Base-by-base conservation (phyloP, 805 yeast genomes). In the Starmerella apis region DNA sequence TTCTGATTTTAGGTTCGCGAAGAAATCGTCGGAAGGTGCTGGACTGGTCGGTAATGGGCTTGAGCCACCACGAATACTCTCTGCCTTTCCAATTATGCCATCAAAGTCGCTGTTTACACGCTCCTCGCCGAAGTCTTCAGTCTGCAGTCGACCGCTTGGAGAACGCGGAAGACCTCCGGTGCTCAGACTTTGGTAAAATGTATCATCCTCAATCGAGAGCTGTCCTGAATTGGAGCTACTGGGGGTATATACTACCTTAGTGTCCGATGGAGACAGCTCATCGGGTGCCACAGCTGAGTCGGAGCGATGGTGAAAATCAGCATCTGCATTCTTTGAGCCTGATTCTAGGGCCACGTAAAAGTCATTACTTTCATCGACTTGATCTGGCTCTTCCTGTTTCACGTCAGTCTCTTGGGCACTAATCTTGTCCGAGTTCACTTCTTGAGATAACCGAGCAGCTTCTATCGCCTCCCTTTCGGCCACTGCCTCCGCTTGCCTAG, bases 311-410 rank as follows among this genome's bases (percentile, higher is more conserved):
- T n/a, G n/a, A n/a, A n/a, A n/a, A n/a, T n/a, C n/a, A n/a, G n/a
- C n/a, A n/a, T n/a, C n/a, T n/a, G n/a, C n/a, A n/a, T n/a, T n/a
- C n/a, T 7, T 33, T 11, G 20, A 18, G 37, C 22, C 11, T 33
- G 37, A 4, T 8, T 19, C 37, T 43, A 50, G 16, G 2, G 43
- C 38, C 20, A 30, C 28, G 35, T 48, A 51, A 43, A 51, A 51
- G 18, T 43, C 49, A 32, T 48, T 52, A 31, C 41, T 43, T 14
- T 46, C 49, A n/a, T 38, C 31, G 8, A 6, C 42, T 14, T 16
- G 27, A 8, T n/a, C 28, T 10, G 25, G n/a, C n/a, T n/a, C n/a
- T n/a, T n/a, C n/a, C n/a, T n/a, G n/a, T n/a, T n/a, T n/a, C n/a
- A n/a, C 8, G 10, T 31, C 35, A 10, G 25, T 10, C 42, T 37